Evolutionary conservation across 495 filamentous ascomycete genomes (phyloP).

Genomic region (Aspergillus kassunensis): DNA sequence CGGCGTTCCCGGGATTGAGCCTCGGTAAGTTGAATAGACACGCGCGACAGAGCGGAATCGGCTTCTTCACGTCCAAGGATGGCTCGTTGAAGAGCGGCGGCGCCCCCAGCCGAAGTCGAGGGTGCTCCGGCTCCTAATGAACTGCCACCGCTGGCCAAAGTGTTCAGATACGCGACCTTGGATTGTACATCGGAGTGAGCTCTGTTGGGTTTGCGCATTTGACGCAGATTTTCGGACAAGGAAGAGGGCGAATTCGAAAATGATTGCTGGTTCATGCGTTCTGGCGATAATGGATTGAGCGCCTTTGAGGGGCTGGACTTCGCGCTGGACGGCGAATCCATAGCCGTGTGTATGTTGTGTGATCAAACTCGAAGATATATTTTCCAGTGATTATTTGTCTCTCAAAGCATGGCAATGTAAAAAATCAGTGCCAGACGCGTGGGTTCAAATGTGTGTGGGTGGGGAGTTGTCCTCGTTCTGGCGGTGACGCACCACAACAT

Average conservation of each 20-base stretch:
- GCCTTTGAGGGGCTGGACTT: constrained; percentile 47
- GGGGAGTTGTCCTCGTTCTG: constrained; percentile 14
- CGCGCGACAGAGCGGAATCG: constrained; percentile 49
- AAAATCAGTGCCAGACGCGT: constrained; percentile 15
- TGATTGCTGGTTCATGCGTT: constrained; percentile 72
- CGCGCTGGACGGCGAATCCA: constrained; percentile 42
- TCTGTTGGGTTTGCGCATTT: constrained; percentile 38
- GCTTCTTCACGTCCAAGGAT: constrained; percentile 83
- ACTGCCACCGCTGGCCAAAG: constrained; percentile 58
- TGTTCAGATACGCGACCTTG: constrained; percentile 82
- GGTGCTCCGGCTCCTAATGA: constrained; percentile 52
- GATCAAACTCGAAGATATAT: neutral
- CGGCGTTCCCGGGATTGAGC: constrained; percentile 67
- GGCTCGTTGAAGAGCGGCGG: constrained; percentile 73
- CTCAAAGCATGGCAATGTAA: constrained; percentile 19
- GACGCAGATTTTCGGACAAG: constrained; percentile 39
- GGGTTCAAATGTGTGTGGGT: constrained; percentile 1
- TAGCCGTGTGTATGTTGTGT: constrained; percentile 20
- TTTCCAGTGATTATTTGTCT: constrained; percentile 18
- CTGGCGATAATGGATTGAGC: constrained; percentile 71
- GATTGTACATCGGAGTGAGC: constrained; percentile 73
- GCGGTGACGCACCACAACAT: constrained; percentile 32
- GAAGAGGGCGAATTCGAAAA: constrained; percentile 51
- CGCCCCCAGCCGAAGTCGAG: constrained; percentile 33
- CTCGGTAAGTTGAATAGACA: constrained; percentile 64